Evolutionary conservation across 2,329 filamentous ascomycete species (phyloP).

Genomic region (Claviceps paspali): DNA sequence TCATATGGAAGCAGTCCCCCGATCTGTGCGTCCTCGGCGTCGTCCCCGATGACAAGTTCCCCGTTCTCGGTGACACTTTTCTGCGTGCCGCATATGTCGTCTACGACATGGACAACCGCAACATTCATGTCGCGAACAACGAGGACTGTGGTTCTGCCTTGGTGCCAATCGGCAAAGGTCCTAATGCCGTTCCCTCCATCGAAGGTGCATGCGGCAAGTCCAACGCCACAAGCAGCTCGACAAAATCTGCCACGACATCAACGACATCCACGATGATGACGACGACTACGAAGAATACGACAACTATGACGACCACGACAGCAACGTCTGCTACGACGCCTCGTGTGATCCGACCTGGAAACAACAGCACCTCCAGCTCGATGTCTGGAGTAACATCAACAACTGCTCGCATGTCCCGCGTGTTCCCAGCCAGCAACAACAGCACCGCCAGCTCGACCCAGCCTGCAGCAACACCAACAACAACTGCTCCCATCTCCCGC

Average conservation of each 20-base stretch:
- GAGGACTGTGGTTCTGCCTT: slow-evolving; percentile 24
- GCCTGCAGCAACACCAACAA: background rate
- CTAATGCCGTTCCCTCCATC: slow-evolving; percentile 20
- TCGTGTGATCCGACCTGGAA: background rate
- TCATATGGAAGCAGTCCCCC: slow-evolving; percentile 25
- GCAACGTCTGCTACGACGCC: background rate
- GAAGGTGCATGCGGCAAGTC: slow-evolving; percentile 15
- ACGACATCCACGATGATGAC: background rate
- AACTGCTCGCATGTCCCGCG: background rate
- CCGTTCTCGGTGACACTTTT: slow-evolving; percentile 29
- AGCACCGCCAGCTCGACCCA: background rate
- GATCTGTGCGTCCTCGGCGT: slow-evolving; percentile 29
- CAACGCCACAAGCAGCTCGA: slow-evolving; percentile 9
- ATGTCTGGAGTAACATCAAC: background rate
- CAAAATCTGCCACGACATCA: background rate
- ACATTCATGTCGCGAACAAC: slow-evolving; percentile 22
- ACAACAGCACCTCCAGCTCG: background rate
- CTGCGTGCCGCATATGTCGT: slow-evolving; percentile 29
- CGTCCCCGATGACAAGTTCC: slow-evolving; percentile 22
- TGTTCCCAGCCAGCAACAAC: background rate
- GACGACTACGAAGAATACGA: background rate
- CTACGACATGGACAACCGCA: slow-evolving; percentile 25
- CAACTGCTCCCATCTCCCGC: background rate
- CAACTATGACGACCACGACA: background rate
- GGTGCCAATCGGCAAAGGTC: slow-evolving; percentile 22